Evolutionary conservation across 148 eudicot species (phyloP).

Genomic region (Nepenthes mirabilis): DNA sequence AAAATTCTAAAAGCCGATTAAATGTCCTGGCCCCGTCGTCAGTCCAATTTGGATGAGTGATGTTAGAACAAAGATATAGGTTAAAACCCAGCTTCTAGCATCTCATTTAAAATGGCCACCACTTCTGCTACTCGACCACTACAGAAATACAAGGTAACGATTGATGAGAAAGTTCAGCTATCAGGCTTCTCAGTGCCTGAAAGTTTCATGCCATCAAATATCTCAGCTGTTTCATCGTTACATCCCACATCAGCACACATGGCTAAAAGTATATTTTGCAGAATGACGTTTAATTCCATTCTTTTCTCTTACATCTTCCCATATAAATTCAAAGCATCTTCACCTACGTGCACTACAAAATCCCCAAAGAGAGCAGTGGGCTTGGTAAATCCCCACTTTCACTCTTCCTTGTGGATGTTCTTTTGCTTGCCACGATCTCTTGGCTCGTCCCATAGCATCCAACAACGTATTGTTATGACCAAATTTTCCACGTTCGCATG

Average conservation of each 20-base stretch:
- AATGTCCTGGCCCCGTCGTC: slow-evolving; percentile 68
- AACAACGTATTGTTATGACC: slow-evolving; percentile 43
- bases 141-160: slow-evolving; percentile 64
- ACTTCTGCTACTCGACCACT: slow-evolving; percentile 61
- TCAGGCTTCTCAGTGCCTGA: slow-evolving; percentile 49
- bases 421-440: slow-evolving; percentile 84
- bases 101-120: slow-evolving; percentile 46
- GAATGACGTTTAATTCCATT: slow-evolving; percentile 39
- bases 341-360: slow-evolving; percentile 59
- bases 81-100: slow-evolving; percentile 69
- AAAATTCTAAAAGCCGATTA: slow-evolving; percentile 38
- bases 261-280: slow-evolving; percentile 64
- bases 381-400: slow-evolving; percentile 37
- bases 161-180: slow-evolving; percentile 69
- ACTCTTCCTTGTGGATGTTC: slow-evolving; percentile 38
- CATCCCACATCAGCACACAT: slow-evolving; percentile 77
- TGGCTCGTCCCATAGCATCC: slow-evolving; percentile 88
- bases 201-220: slow-evolving; percentile 27
- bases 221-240: slow-evolving; percentile 53
- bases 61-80: slow-evolving; percentile 58
- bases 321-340: slow-evolving; percentile 57
- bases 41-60: slow-evolving; percentile 60
- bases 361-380: slow-evolving; percentile 54
- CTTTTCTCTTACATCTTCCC: slow-evolving; percentile 68
- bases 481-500: slow-evolving; percentile 57